Evolutionary conservation across 2,329 filamentous ascomycete species (phyloP).

Genomic region (Fusarium coffeatum): DNA sequence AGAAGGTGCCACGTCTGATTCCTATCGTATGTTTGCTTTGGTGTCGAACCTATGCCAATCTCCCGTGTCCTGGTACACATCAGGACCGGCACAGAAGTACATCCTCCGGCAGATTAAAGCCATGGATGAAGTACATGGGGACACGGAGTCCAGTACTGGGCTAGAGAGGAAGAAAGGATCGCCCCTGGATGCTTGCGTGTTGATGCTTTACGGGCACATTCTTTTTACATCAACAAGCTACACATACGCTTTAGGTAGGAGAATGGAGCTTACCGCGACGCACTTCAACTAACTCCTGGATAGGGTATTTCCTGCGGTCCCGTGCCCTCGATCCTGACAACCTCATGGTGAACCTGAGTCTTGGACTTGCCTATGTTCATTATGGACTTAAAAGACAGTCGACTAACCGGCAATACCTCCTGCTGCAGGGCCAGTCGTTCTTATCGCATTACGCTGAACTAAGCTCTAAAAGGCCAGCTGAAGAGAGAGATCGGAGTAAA

Average conservation of each 20-base stretch:
- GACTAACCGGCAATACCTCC: constrained; percentile 88
- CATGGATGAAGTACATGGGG: constrained; percentile 73
- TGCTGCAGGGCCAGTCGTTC: constrained; percentile 87
- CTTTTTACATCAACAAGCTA: constrained; percentile 87
- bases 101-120: constrained; percentile 91
- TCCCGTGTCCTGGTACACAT: constrained; percentile 79
- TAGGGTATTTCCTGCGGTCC: constrained; percentile 85
- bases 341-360: constrained; percentile 80
- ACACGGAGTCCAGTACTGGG: constrained; percentile 37
- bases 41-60: constrained; percentile 82
- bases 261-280: not conserved
- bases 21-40: constrained; percentile 84
- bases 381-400: constrained; percentile 89
- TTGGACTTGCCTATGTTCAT: constrained; percentile 88
- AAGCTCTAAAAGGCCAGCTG: not conserved
- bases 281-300: constrained; percentile 1
- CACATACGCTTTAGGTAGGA: constrained; percentile 79
- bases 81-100: constrained; percentile 87
- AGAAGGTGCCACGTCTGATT: constrained; percentile 82
- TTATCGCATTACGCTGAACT: constrained; percentile 60
- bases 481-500: constrained; percentile 15
- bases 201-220: constrained; percentile 92
- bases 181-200: constrained; percentile 78
- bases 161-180: constrained; percentile 14
- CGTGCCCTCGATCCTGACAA: constrained; percentile 80